Evolutionary conservation across 192 early-diverging fungal genomes (phyloP).

Genomic region (Coemansia sp.): DNA sequence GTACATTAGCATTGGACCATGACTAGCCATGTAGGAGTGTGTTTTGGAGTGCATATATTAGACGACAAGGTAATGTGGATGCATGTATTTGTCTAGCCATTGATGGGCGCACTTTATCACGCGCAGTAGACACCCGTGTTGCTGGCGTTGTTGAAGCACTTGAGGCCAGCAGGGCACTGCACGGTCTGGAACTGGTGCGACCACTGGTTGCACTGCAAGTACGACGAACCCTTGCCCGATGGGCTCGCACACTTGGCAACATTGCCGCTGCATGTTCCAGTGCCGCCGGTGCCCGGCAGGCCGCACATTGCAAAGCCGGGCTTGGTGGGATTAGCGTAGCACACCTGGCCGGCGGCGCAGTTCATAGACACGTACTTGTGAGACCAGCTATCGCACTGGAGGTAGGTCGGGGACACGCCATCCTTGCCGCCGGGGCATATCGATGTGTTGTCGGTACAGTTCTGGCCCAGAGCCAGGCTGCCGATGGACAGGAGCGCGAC

Average conservation of each 20-base stretch:
- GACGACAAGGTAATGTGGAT: neutral
- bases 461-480: conserved; percentile 17
- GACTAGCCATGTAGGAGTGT: neutral
- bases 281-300: conserved; percentile 33
- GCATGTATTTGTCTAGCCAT: neutral
- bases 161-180: conserved; percentile 30
- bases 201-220: conserved; percentile 45
- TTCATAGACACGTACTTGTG: conserved; percentile 16
- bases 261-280: conserved; percentile 8
- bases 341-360: conserved; percentile 33
- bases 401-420: conserved; percentile 33
- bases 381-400: conserved; percentile 38
- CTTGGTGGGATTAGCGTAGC: conserved; percentile 35
- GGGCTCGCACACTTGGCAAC: neutral
- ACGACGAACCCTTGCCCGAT: conserved; percentile 25
- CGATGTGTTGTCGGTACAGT: conserved; percentile 27
- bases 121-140: conserved; percentile 37
- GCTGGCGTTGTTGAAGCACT: conserved; percentile 41
- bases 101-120: neutral
- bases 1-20: neutral
- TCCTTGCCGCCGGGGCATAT: conserved; percentile 28
- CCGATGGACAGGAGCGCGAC: conserved; percentile 17
- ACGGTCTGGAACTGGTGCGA: conserved; percentile 37
- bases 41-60: neutral
- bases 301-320: conserved; percentile 37